These are phyloP conservation scores for Schizochytrium sp. DNA, from an alignment of 108 stramenopile genomes.

Conservation along the genomic window DNA sequence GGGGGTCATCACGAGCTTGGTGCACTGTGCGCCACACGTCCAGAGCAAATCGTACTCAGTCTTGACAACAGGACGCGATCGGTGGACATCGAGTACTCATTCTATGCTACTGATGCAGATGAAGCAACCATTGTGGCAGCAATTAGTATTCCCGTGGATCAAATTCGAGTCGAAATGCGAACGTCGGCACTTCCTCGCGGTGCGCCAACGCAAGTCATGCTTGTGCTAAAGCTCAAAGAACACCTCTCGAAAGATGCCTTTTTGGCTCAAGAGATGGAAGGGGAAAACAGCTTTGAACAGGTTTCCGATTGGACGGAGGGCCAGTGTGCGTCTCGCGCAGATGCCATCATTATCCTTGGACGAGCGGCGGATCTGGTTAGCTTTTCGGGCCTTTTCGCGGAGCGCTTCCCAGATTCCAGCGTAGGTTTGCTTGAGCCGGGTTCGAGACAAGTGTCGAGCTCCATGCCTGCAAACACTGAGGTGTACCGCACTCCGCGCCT, in stretches of 20 bases:
- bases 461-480: background rate
- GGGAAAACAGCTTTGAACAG: background rate
- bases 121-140: background rate
- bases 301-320: background rate
- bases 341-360: background rate
- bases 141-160: background rate
- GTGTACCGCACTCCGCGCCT: background rate
- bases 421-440: background rate
- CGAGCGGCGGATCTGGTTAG: background rate
- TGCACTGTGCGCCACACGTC: background rate
- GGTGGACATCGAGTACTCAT: background rate
- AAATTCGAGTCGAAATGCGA: background rate
- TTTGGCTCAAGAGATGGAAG: background rate
- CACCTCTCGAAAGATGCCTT: background rate
- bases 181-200: background rate
- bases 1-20: background rate
- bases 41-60: background rate
- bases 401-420: background rate
- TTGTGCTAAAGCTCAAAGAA: background rate
- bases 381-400: background rate
- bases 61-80: background rate
- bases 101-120: background rate
- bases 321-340: background rate
- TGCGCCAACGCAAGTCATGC: background rate
- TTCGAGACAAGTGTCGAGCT: background rate